These are phyloP conservation scores for Lentinula raphanica DNA, from an alignment of 768 basidiomycete genomes.

Conservation along the genomic window DNA sequence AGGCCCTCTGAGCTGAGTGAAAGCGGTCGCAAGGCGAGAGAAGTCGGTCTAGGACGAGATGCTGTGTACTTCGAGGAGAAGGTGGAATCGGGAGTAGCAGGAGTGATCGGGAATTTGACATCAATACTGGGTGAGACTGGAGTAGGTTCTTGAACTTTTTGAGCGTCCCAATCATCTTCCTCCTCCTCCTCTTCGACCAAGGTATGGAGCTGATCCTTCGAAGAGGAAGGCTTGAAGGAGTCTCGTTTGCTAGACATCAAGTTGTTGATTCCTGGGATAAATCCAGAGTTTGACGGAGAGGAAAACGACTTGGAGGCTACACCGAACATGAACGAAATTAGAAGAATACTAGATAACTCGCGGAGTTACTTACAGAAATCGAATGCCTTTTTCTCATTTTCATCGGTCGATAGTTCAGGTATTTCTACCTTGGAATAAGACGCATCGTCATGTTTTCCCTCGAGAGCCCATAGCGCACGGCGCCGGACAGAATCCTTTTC, in stretches of 20 bases:
- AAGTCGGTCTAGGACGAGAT: slow-evolving; percentile 59
- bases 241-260: slow-evolving; percentile 65
- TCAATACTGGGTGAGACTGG: slow-evolving; percentile 18
- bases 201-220: slow-evolving; percentile 75
- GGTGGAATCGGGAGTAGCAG: slow-evolving; percentile 26
- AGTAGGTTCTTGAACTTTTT: slow-evolving; percentile 17
- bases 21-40: slow-evolving; percentile 62
- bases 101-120: slow-evolving; percentile 13
- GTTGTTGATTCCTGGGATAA: slow-evolving; percentile 32
- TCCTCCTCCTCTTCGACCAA: slow-evolving; percentile 86
- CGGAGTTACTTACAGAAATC: slow-evolving; percentile 55
- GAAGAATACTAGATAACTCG: too few species aligned
- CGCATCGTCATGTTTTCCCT: slow-evolving; percentile 74
- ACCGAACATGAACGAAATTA: not conserved
- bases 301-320: slow-evolving; percentile 58
- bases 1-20: slow-evolving; percentile 48
- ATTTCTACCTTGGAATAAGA: slow-evolving; percentile 77
- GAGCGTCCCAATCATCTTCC: slow-evolving; percentile 58
- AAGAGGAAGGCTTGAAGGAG: slow-evolving; percentile 70
- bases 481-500: slow-evolving; percentile 78
- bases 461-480: slow-evolving; percentile 80
- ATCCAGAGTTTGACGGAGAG: slow-evolving; percentile 37
- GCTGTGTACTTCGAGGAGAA: slow-evolving; percentile 33
- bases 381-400: slow-evolving; percentile 49
- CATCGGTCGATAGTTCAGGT: slow-evolving; percentile 64